Percentiles rank a stretch among this genome's conserved stretches.
Evolutionary conservation across 2,329 filamentous ascomycete species (phyloP).

Genomic region (Xylariaceae sp.): DNA sequence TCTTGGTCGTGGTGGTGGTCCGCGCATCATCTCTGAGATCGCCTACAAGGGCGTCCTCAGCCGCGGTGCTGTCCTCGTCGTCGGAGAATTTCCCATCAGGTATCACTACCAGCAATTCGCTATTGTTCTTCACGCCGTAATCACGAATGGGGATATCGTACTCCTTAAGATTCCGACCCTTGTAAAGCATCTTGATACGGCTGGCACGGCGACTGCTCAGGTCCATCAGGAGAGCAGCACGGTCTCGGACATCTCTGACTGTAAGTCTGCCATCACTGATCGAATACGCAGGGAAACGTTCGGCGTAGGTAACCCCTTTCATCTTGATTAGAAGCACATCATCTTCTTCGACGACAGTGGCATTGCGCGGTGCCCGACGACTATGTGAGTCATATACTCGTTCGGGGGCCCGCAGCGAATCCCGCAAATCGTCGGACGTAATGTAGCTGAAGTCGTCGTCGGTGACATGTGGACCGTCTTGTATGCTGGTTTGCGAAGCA

Average conservation of each 20-base stretch:
- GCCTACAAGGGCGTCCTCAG: constrained; percentile 39
- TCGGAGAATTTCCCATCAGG: constrained; percentile 43
- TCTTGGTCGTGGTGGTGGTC: constrained; percentile 28
- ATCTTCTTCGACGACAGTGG: constrained; percentile 53
- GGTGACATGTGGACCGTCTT: constrained; percentile 56
- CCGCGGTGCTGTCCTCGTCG: constrained; percentile 38
- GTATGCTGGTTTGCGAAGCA: constrained; percentile 38
- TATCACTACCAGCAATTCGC: constrained; percentile 55
- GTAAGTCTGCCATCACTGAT: constrained; percentile 68
- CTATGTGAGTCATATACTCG: constrained; percentile 38
- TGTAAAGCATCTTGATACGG: constrained; percentile 65
- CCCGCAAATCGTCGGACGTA: constrained; percentile 65
- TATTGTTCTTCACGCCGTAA: constrained; percentile 57
- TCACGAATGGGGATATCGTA: constrained; percentile 50
- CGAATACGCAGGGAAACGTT: constrained; percentile 68
- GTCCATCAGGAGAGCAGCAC: constrained; percentile 61
- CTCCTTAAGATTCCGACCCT: constrained; percentile 65
- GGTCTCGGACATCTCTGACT: constrained; percentile 60
- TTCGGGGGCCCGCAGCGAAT: constrained; percentile 33
- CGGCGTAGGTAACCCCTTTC: constrained; percentile 58
- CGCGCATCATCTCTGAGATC: constrained; percentile 38
- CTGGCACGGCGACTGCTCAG: constrained; percentile 47
- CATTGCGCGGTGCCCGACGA: constrained; percentile 31
- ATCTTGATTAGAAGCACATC: constrained; percentile 65
- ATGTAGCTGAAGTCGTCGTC: constrained; percentile 79